phyloP scores from a whole-genome alignment of 306 rosid species.

The Aeschynomene evenia region DNA sequence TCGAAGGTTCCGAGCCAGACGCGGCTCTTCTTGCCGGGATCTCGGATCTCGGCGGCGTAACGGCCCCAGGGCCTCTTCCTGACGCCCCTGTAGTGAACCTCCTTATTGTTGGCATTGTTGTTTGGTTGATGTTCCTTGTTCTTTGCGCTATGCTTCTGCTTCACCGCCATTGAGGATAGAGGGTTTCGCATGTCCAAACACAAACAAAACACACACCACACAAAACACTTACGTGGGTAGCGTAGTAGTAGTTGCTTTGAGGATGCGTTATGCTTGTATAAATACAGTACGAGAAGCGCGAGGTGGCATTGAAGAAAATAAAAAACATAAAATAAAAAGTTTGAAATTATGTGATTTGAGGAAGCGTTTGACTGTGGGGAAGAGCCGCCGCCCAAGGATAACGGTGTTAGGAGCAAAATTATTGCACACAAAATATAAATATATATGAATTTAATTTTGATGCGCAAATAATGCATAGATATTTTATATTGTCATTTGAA shows the following conservation, averaged over 20 bases:
- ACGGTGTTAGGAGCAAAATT: slow-evolving; percentile 22
- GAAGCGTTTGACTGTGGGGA: not conserved
- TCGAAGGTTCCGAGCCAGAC: slow-evolving; percentile 62
- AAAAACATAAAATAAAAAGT: not conserved
- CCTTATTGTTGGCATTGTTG: slow-evolving; percentile 35
- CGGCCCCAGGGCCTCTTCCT: slow-evolving; percentile 63
- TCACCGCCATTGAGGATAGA: slow-evolving; percentile 29
- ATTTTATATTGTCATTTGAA: too few species aligned
- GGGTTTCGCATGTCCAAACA: slow-evolving; percentile 10
- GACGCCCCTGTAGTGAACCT: slow-evolving; percentile 50
- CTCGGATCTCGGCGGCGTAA: slow-evolving; percentile 60
- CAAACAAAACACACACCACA: not conserved
- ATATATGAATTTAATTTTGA: too few species aligned
- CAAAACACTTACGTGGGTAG: not conserved
- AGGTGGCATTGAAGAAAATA: not conserved
- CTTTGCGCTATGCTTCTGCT: slow-evolving; percentile 1
- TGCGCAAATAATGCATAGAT: too few species aligned
- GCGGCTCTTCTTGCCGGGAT: slow-evolving; percentile 55
- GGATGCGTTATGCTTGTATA: not conserved
- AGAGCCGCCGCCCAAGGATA: slow-evolving; percentile 52
- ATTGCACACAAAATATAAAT: too few species aligned
- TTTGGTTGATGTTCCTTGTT: not conserved
- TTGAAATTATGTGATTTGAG: too few species aligned
- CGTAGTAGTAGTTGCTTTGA: not conserved
- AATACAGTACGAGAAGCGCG: not conserved